Base-by-base conservation (phyloP, 176 grass and related monocot genomes). In the Carex pumila region DNA sequence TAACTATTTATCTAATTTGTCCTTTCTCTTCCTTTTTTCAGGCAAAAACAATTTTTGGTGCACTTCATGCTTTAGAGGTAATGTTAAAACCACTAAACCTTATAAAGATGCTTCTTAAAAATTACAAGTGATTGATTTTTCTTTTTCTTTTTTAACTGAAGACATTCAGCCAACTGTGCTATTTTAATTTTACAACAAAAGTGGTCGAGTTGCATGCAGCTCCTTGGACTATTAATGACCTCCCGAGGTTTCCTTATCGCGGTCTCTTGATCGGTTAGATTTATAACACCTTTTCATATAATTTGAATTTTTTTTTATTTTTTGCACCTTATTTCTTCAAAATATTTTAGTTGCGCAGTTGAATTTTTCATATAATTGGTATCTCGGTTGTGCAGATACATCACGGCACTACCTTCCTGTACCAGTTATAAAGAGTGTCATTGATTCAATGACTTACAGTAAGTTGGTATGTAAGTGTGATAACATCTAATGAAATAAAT, bases 361-460 rank as follows among this genome's bases (percentile, higher is more conserved):
- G 56, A 25, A 25, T 45, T 67, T 37, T 21, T 25, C 4, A 65
- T 85, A 14, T 69, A 73, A 69, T 22, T 54, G 4, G 63, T 74
- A 19, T 29, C 32, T 32, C 36, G 61, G 3, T 86, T 65, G 78
- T 86, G 79, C 91, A 98, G 95, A 95, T 95, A 98, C 95, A 12
- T 87, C 89, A 11, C 87, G 95, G 9, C 95, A 98, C 73, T 98
- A 90, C 52, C 91, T 98, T 52, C 95, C 95, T 72, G 54, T 95
- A 29, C 79, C 76, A 39, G 64, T 74, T 87, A 95, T 98, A 84
- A 95, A 98, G 90, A 37, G 85, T 85, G 91, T 98, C 14, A 98
- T 98, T 80, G 92, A 98, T 98, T 88, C 92, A 84, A 98, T 98
- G 95, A 55, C 95, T 65, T 98, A 93, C 83, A 98, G 91, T 89